Percentiles rank a stretch among this genome's conserved stretches.
Conservation (phyloP, 768 basidiomycete species). For the Cyclocybe cylindracea region DNA sequence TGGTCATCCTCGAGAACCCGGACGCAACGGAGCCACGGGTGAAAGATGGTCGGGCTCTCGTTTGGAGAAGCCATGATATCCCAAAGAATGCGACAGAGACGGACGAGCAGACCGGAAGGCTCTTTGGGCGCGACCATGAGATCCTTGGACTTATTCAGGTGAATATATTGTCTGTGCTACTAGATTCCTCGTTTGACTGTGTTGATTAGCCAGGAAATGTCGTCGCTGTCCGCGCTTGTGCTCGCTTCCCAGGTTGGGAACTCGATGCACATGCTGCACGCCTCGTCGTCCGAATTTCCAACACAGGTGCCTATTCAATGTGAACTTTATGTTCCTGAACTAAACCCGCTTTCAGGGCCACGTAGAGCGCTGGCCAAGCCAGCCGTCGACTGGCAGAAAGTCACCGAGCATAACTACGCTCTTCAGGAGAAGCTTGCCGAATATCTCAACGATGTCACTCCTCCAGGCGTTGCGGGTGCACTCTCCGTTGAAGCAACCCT, state of each 20-base stretch:
- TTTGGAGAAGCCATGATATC: slow-evolving; percentile 31
- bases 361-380: slow-evolving; percentile 6
- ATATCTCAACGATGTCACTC: slow-evolving; percentile 21
- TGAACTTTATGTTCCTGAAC: background rate
- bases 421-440: slow-evolving; percentile 18
- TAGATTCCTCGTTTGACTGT: background rate
- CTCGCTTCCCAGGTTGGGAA: slow-evolving; percentile 30
- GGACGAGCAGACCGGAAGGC: slow-evolving; percentile 14
- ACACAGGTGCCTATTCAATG: slow-evolving; percentile 15
- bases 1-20: slow-evolving; percentile 27
- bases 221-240: slow-evolving; percentile 31
- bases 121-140: slow-evolving; percentile 19
- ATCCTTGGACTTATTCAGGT: slow-evolving; percentile 21
- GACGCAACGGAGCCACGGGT: slow-evolving; percentile 20
- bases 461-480: slow-evolving; percentile 15
- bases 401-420: slow-evolving; percentile 9
- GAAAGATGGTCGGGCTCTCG: slow-evolving; percentile 24
- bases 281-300: slow-evolving; percentile 27
- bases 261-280: slow-evolving; percentile 26
- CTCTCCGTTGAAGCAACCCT: slow-evolving; percentile 25
- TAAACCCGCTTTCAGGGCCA: background rate
- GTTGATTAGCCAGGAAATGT: slow-evolving; percentile 27
- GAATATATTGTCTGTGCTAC: background rate
- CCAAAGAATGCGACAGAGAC: slow-evolving; percentile 10
- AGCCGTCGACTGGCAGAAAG: slow-evolving; percentile 12